phyloP scores from a whole-genome alignment of 208 protist genomes.

The Naegleria fowleri region DNA sequence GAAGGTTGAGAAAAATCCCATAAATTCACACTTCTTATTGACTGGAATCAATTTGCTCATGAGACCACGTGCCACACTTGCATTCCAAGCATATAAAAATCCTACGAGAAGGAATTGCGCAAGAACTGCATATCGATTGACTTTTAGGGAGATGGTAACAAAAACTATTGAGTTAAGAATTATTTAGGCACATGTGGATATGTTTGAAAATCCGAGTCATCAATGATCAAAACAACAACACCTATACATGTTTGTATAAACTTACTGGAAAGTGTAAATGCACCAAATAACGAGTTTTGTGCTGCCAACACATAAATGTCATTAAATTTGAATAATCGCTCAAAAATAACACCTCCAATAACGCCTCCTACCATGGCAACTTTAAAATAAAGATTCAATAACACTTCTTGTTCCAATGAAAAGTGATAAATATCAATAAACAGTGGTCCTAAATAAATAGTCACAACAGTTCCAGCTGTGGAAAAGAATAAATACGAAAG shows the following conservation, averaged over 20 bases:
- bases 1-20: neutral
- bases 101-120: neutral
- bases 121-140: neutral
- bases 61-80: neutral
- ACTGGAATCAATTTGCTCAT: conserved; percentile 5
- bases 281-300: neutral
- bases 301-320: neutral
- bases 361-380: conserved; percentile 8
- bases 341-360: conserved; percentile 4
- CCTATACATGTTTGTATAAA: no score
- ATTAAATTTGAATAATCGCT: neutral
- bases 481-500: conserved; percentile 7
- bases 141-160: neutral
- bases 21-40: conserved; percentile 5
- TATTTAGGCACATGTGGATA: neutral
- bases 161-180: neutral
- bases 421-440: conserved; percentile 20
- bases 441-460: neutral
- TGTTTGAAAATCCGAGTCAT: no score
- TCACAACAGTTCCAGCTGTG: neutral
- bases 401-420: neutral
- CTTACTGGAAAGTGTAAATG: neutral
- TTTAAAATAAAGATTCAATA: conserved; percentile 5
- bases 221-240: no score
- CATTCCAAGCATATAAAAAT: conserved; percentile 5